Evolutionary conservation across 805 yeast species (phyloP).

Genomic region (Candida ascalaphidarum): DNA sequence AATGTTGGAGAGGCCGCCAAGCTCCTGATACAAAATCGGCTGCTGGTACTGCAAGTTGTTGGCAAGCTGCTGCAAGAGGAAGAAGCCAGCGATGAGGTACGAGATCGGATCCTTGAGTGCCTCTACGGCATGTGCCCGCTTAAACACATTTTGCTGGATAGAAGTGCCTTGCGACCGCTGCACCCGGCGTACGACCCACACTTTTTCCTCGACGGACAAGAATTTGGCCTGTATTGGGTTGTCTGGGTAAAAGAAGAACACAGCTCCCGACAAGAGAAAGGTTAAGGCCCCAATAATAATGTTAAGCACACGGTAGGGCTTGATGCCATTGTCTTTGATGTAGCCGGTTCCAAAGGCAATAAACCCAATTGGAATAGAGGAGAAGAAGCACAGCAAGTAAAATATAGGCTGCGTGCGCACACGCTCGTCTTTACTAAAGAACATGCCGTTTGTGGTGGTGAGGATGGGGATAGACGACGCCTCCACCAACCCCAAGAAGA

Average conservation of each 20-base stretch:
- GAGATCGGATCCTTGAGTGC: slow-evolving; percentile 34
- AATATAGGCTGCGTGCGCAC: slow-evolving; percentile 48
- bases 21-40: slow-evolving; percentile 35
- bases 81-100: slow-evolving; percentile 18
- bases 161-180: slow-evolving; percentile 22
- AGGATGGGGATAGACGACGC: slow-evolving; percentile 18
- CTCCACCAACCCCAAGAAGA: slow-evolving; percentile 39
- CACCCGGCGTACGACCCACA: slow-evolving; percentile 35
- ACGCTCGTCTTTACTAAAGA: slow-evolving; percentile 35
- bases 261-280: slow-evolving; percentile 11
- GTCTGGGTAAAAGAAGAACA: slow-evolving; percentile 39
- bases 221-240: slow-evolving; percentile 47
- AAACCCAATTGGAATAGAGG: slow-evolving; percentile 44
- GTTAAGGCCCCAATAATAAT: slow-evolving; percentile 52
- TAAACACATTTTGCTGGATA: slow-evolving; percentile 36
- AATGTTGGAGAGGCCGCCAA: slow-evolving; percentile 33
- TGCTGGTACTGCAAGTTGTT: slow-evolving; percentile 49
- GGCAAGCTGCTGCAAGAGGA: slow-evolving; percentile 40
- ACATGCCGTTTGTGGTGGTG: slow-evolving; percentile 42
- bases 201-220: slow-evolving; percentile 40
- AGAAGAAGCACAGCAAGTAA: slow-evolving; percentile 43
- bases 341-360: slow-evolving; percentile 33
- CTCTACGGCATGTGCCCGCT: slow-evolving; percentile 41
- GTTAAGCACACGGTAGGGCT: slow-evolving; percentile 47
- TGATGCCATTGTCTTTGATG: slow-evolving; percentile 10